Conservation (phyloP, 179 eudicot genomes). For the Sideroxylon spinosum region DNA sequence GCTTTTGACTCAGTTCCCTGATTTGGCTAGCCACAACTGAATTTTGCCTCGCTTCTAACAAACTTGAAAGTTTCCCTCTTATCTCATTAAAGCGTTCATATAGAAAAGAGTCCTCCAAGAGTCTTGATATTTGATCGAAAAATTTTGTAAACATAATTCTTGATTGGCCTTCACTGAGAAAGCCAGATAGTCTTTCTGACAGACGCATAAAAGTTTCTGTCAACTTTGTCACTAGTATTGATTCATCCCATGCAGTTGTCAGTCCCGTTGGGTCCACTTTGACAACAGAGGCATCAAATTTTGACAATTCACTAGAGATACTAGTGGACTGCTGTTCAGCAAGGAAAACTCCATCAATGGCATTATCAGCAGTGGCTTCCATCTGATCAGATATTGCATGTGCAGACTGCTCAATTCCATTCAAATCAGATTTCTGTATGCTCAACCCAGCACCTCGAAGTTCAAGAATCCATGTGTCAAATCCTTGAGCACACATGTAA, state of each 20-base stretch:
- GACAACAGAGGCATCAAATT: constrained; percentile 20
- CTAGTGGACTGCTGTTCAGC: constrained; percentile 23
- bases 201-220: constrained; percentile 40
- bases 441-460: constrained; percentile 97
- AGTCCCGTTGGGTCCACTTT: constrained; percentile 22
- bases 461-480: constrained; percentile 97
- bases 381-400: constrained; percentile 53
- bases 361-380: constrained; percentile 39
- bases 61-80: constrained; percentile 48
- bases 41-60: constrained; percentile 62
- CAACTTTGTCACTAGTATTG: constrained; percentile 35
- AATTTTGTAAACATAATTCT: constrained; percentile 36
- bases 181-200: constrained; percentile 44
- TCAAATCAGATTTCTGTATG: constrained; percentile 42
- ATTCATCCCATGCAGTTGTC: constrained; percentile 40
- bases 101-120: constrained; percentile 38
- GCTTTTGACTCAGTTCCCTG: constrained; percentile 75
- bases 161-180: constrained; percentile 47
- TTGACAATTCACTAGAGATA: constrained; percentile 14
- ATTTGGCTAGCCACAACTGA: constrained; percentile 66
- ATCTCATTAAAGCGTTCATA: constrained; percentile 51
- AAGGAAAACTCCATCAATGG: constrained; percentile 18
- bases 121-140: constrained; percentile 47
- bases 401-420: constrained; percentile 60
- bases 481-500: constrained; percentile 94